phyloP scores from a whole-genome alignment of 495 filamentous ascomycete genomes.

The Daldinia caldariorum region DNA sequence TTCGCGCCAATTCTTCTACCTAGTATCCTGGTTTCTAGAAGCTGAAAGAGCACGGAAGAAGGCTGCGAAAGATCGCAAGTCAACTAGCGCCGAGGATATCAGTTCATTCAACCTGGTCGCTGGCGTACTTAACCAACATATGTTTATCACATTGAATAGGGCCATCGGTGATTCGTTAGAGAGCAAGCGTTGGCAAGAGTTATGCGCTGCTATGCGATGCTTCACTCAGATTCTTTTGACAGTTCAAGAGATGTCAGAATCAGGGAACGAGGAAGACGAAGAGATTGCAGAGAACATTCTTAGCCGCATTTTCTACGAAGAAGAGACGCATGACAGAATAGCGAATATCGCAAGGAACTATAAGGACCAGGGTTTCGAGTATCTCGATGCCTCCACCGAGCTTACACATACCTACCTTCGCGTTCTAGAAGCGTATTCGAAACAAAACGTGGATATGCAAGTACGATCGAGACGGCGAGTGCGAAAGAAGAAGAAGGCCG shows the following conservation, averaged over 20 bases:
- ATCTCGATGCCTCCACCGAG: constrained; percentile 91
- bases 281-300: constrained; percentile 99
- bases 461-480: constrained; percentile 79
- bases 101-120: constrained; percentile 88
- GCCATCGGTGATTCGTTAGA: constrained; percentile 81
- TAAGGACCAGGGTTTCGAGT: constrained; percentile 93
- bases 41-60: constrained; percentile 82
- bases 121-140: constrained; percentile 89
- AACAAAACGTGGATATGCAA: constrained; percentile 93
- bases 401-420: constrained; percentile 90
- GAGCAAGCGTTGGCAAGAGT: constrained; percentile 83
- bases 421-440: constrained; percentile 91
- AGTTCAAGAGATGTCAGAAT: constrained; percentile 91
- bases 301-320: constrained; percentile 97
- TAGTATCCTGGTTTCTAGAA: constrained; percentile 92
- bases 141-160: constrained; percentile 85
- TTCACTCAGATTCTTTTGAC: constrained; percentile 90
- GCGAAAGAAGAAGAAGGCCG: constrained; percentile 73
- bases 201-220: constrained; percentile 89
- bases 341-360: constrained; percentile 80
- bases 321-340: constrained; percentile 88
- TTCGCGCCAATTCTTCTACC: constrained; percentile 86
- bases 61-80: constrained; percentile 58
- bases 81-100: constrained; percentile 63
- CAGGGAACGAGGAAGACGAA: constrained; percentile 87